Evolutionary conservation across 208 protist genomes (phyloP).

Genomic region (Trypanosoma vivax): DNA sequence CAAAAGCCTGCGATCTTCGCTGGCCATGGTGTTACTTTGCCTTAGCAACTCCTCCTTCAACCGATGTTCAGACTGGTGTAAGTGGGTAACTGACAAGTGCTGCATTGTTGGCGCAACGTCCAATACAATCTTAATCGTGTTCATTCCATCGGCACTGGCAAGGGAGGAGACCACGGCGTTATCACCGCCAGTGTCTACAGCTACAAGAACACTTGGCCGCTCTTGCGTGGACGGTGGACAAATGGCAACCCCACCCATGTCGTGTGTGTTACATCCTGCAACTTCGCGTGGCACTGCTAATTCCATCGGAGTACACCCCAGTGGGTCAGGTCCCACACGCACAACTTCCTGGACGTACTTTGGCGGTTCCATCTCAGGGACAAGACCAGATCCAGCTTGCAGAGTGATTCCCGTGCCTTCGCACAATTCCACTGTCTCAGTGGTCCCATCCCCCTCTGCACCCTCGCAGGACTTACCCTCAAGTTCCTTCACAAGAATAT

Average conservation of each 20-base stretch:
- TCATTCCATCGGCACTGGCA: not conserved
- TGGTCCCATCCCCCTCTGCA: constrained; percentile 8
- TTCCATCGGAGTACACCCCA: constrained; percentile 4
- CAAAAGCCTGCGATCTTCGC: constrained; percentile 3
- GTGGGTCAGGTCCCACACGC: constrained; percentile 11
- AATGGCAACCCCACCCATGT: not conserved
- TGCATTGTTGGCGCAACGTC: constrained; percentile 27
- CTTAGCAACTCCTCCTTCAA: not conserved
- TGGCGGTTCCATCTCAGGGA: not conserved
- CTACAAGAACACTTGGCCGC: constrained; percentile 4
- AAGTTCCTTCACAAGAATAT: too few relatives aligned
- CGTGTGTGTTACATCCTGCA: too few relatives aligned
- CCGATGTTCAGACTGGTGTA: not conserved
- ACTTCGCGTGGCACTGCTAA: not conserved
- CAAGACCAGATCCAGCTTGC: too few relatives aligned
- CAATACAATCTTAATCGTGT: constrained; percentile 22
- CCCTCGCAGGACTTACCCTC: too few relatives aligned
- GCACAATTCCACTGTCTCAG: too few relatives aligned
- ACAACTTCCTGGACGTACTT: constrained; percentile 21
- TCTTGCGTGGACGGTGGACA: not conserved
- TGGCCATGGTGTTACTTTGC: constrained; percentile 2
- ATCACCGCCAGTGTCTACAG: not conserved
- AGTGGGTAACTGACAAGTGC: not conserved
- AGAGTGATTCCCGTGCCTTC: too few relatives aligned
- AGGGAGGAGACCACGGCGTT: constrained; percentile 5